Evolutionary conservation across 2,329 filamentous ascomycete species (phyloP).

Genomic region (Colletotrichum plurivorum): DNA sequence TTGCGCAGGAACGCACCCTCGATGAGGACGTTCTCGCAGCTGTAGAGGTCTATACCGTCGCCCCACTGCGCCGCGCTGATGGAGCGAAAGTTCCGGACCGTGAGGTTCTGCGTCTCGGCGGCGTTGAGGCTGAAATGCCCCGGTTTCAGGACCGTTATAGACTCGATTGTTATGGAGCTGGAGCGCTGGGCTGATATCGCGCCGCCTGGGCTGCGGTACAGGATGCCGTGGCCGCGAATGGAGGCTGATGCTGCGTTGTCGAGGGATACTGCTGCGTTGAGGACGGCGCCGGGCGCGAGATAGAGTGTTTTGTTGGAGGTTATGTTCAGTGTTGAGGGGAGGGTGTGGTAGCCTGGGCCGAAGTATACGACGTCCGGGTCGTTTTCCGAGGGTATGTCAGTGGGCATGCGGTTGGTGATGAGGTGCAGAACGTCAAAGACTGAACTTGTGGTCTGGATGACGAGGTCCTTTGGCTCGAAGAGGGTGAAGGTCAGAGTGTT

Average conservation of each 20-base stretch:
- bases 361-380: slow-evolving; percentile 42
- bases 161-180: slow-evolving; percentile 40
- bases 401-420: slow-evolving; percentile 42
- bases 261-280: slow-evolving; percentile 3
- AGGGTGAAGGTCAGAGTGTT: neutral
- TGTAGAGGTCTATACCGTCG: slow-evolving; percentile 46
- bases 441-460: slow-evolving; percentile 43
- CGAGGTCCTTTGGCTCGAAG: neutral
- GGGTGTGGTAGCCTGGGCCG: slow-evolving; percentile 43
- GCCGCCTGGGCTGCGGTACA: slow-evolving; percentile 30
- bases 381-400: slow-evolving; percentile 12
- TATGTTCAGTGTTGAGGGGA: slow-evolving; percentile 36
- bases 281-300: neutral
- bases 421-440: slow-evolving; percentile 45
- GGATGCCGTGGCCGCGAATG: slow-evolving; percentile 42
- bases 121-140: slow-evolving; percentile 34
- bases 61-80: slow-evolving; percentile 42
- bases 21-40: slow-evolving; percentile 43
- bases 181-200: slow-evolving; percentile 39
- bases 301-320: slow-evolving; percentile 11
- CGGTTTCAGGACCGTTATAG: slow-evolving; percentile 37
- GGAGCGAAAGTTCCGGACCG: slow-evolving; percentile 36
- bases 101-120: slow-evolving; percentile 36
- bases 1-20: slow-evolving; percentile 51
- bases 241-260: slow-evolving; percentile 36